Conservation (phyloP, 2,329 filamentous ascomycete genomes). For the Seiridium unicorne region DNA sequence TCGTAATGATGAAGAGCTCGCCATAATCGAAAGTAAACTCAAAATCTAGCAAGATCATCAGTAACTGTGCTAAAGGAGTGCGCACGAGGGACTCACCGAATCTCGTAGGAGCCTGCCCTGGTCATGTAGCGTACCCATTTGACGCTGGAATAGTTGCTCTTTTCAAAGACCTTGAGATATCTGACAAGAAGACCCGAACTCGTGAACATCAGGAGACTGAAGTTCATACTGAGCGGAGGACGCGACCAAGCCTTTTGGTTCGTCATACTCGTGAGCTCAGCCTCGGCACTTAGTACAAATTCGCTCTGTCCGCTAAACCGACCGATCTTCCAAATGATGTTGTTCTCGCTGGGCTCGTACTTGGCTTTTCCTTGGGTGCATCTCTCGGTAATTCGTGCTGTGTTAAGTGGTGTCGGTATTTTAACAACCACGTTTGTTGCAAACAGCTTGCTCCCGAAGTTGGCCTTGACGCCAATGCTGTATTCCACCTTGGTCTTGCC, state of each 20-base stretch:
- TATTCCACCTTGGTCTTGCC: constrained; percentile 98
- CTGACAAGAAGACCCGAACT: constrained; percentile 88
- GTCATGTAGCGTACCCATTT: constrained; percentile 99
- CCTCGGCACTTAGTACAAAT: constrained; percentile 91
- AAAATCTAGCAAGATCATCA: neutral
- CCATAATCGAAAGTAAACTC: no score
- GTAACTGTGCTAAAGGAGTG: neutral
- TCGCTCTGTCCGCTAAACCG: constrained; percentile 98
- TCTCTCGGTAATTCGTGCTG: constrained; percentile 87
- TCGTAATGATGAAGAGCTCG: no score
- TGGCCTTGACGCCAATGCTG: constrained; percentile 94
- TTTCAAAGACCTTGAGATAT: constrained; percentile 98
- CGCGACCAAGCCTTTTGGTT: constrained; percentile 97
- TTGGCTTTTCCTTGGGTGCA: constrained; percentile 96
- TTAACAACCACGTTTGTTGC: constrained; percentile 94
- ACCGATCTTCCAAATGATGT: constrained; percentile 98
- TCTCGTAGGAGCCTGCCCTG: constrained; percentile 94
- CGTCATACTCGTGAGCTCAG: constrained; percentile 92
- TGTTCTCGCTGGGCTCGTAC: constrained; percentile 97
- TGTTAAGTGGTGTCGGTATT: constrained; percentile 95
- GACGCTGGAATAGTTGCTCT: constrained; percentile 97
- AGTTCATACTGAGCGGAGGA: constrained; percentile 87
- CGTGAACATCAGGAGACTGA: constrained; percentile 96
- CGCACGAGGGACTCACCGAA: constrained; percentile 56
- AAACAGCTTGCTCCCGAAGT: constrained; percentile 94